A percentile compares a stretch with the other conserved stretches of the same genome.
Conservation (phyloP, 108 stramenopile species). For the Cyclotella cryptica region DNA sequence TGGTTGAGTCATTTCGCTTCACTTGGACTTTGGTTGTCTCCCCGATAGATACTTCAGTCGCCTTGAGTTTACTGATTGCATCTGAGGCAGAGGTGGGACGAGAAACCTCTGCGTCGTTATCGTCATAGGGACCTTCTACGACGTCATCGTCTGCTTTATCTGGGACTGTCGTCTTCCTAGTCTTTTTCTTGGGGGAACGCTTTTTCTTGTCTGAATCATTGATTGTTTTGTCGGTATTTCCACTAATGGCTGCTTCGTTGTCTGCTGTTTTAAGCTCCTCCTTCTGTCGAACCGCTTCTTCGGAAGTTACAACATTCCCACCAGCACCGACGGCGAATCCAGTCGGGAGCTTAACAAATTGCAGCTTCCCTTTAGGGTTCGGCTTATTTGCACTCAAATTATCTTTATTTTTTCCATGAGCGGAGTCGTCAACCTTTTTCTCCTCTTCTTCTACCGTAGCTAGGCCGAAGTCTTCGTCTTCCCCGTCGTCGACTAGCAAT, state of each 20-base stretch:
- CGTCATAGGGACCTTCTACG: neutral
- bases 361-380: constrained; percentile 25
- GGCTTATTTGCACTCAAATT: neutral
- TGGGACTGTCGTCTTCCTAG: constrained; percentile 28
- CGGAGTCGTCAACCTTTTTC: constrained; percentile 18
- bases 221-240: neutral
- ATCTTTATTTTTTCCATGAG: constrained; percentile 7
- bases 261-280: neutral
- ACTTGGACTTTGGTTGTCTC: constrained; percentile 72
- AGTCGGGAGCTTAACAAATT: constrained; percentile 44
- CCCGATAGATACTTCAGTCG: constrained; percentile 84
- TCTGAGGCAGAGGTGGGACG: constrained; percentile 59
- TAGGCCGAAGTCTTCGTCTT: constrained; percentile 22
- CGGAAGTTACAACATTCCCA: constrained; percentile 43
- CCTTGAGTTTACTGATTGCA: constrained; percentile 72
- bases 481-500: constrained; percentile 46
- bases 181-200: constrained; percentile 33
- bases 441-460: constrained; percentile 28
- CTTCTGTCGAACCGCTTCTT: constrained; percentile 26
- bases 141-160: constrained; percentile 14
- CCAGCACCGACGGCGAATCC: constrained; percentile 45
- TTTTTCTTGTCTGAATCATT: neutral
- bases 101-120: neutral
- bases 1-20: constrained; percentile 55
- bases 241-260: neutral